Percentiles rank a stretch among this genome's conserved stretches.
phyloP scores from a whole-genome alignment of 306 rosid species.

The Corylus avellana region DNA sequence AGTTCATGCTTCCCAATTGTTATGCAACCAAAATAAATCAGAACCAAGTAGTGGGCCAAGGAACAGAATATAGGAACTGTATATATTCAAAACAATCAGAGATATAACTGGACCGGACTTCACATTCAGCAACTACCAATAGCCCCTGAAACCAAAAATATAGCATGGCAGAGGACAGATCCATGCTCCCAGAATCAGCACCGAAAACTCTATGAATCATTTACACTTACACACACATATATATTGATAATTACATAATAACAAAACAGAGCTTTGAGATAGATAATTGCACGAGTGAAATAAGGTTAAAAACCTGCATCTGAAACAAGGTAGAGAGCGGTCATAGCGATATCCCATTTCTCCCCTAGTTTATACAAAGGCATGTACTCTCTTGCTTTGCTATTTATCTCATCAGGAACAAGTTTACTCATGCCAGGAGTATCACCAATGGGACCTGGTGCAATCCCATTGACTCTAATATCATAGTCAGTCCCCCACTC shows the following conservation, averaged over 20 bases:
- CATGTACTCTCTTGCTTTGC: conserved; percentile 47
- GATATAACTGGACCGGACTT: neutral
- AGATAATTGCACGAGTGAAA: conserved; percentile 9
- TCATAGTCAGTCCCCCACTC: conserved; percentile 97
- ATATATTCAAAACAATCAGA: neutral
- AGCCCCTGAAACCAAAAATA: neutral
- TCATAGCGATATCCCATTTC: conserved; percentile 97
- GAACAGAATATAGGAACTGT: neutral
- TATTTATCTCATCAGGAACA: conserved; percentile 63
- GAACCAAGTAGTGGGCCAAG: neutral
- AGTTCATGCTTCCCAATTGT: neutral
- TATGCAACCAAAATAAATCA: neutral
- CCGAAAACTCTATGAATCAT: neutral
- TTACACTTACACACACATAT: neutral
- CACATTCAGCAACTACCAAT: neutral
- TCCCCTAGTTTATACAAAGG: conserved; percentile 80
- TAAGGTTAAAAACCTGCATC: conserved; percentile 71
- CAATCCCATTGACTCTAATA: conserved; percentile 90
- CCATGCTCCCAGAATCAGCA: neutral
- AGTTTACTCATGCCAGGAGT: conserved; percentile 92
- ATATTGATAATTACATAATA: neutral
- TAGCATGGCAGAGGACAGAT: neutral
- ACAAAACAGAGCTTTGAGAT: conserved; percentile 7
- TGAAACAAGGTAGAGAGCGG: conserved; percentile 79
- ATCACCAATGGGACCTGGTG: conserved; percentile 88